Percentiles rank a stretch among this genome's conserved stretches.
Evolutionary conservation across 208 protist genomes (phyloP).

Genomic region (Porcisia deanei): DNA sequence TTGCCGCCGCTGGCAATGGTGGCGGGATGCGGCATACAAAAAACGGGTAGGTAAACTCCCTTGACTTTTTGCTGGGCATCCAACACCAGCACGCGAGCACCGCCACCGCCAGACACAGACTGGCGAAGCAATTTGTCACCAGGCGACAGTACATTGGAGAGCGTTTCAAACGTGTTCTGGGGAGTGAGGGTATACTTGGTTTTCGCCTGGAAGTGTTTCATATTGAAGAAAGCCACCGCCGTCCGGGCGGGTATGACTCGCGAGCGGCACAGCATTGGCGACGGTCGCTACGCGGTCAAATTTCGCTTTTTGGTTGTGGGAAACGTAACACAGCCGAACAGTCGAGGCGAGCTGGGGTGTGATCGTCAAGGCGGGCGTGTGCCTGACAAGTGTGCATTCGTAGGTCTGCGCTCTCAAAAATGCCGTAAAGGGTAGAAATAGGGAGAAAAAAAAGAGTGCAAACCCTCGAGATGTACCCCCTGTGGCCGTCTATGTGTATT

Average conservation of each 20-base stretch:
- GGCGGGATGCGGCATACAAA: constrained; percentile 74
- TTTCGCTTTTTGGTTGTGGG: background rate
- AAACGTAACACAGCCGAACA: background rate
- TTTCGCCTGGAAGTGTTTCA: constrained; percentile 74
- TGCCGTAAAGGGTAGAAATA: background rate
- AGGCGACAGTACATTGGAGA: constrained; percentile 45
- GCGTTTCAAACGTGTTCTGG: constrained; percentile 31
- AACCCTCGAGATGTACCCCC: background rate
- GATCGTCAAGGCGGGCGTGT: background rate
- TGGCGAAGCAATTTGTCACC: constrained; percentile 77
- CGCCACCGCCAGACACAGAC: constrained; percentile 51
- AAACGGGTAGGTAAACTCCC: constrained; percentile 71
- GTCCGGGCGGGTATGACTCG: constrained; percentile 26
- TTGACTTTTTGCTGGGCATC: constrained; percentile 79
- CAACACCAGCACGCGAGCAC: constrained; percentile 79
- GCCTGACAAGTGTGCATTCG: background rate
- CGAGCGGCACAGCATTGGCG: constrained; percentile 16
- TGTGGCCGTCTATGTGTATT: background rate
- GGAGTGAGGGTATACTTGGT: constrained; percentile 58
- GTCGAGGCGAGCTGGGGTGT: background rate
- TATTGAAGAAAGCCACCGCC: constrained; percentile 83
- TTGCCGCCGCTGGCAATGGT: constrained; percentile 33
- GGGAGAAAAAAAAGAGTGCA: background rate
- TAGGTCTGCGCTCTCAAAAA: background rate
- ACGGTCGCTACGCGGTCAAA: background rate